Evolutionary conservation across 176 grass and related monocot genomes (phyloP), one percentile per base, ranked within the genome.

Genomic region (Avena sativa): DNA sequence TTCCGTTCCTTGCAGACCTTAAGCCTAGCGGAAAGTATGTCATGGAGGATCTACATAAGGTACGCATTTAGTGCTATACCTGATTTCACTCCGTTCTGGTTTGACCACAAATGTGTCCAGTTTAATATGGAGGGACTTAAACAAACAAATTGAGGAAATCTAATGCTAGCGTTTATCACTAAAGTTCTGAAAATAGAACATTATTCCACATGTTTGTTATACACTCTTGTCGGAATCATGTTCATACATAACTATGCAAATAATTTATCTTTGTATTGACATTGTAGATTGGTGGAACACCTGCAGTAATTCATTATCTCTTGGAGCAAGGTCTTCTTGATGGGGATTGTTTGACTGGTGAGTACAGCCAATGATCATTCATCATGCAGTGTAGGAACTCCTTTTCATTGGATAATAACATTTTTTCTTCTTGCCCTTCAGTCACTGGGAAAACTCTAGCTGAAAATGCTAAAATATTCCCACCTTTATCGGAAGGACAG

Each of bases 11-110:
- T 79, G 96, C 96, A 16, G 96, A 98, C 83, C 93, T 98, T 66
- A 98, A 98, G 80, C 96, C 96, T 49, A 98, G 96, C 87, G 96
- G 96, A 53, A 98, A 96, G 53, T 98, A 94, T 96, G 96, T 98
- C 50, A 98, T 98, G 96, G 96, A 98, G 79, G 96, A 98, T 90
- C 75, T 98, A 75, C 96, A 98, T 76, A 95, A 91, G 96, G 96
- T 90, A 95, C 86, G 88, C 76, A 52, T 49, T 76, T 74, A 11
- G 60, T 83, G 58, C 16, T 85, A 64, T 47, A 49, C 30, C 87
- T 87, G 48, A 30, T 83, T 78, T 67, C 30, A 65, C 23, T 64
- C 55, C 0, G n/a, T 66, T 82, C 62, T 79, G 38, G 56, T 84
- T 71, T 79, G 62, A 40, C 49, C 60, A 40, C 14, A 77, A 9